These are phyloP conservation scores for Mayamaea pseudoterrestris DNA, from an alignment of 108 stramenopile genomes.

Conservation along the genomic window DNA sequence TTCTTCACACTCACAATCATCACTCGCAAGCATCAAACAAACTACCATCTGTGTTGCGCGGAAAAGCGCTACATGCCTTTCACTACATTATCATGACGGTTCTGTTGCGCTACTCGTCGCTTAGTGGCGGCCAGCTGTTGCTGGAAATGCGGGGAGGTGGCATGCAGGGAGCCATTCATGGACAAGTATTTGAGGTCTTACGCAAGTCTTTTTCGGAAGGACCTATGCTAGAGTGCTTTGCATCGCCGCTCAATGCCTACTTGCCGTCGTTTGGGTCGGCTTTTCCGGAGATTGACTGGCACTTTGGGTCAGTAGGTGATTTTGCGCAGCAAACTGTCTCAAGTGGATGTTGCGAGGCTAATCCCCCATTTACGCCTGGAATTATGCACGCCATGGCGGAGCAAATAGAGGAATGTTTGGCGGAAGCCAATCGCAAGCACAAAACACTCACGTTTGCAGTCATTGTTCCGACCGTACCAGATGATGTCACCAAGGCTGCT, in stretches of 20 bases:
- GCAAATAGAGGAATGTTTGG: constrained; percentile 23
- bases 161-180: constrained; percentile 73
- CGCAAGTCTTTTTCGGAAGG: constrained; percentile 15
- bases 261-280: constrained; percentile 35
- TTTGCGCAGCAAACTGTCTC: constrained; percentile 25
- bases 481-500: not conserved
- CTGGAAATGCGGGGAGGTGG: constrained; percentile 59
- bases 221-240: constrained; percentile 50
- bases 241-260: constrained; percentile 52
- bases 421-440: constrained; percentile 8
- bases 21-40: not conserved
- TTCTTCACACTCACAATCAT: constrained; percentile 23
- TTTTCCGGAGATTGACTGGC: constrained; percentile 54
- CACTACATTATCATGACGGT: constrained; percentile 38
- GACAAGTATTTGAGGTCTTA: constrained; percentile 41
- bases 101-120: constrained; percentile 53
- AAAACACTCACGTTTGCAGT: constrained; percentile 37
- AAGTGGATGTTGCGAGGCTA: constrained; percentile 48
- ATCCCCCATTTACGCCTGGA: constrained; percentile 69
- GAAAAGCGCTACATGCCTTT: constrained; percentile 26
- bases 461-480: constrained; percentile 36
- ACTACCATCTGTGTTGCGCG: not conserved
- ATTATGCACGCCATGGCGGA: constrained; percentile 47
- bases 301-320: constrained; percentile 61
- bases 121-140: constrained; percentile 55